Percentiles rank a stretch among this genome's conserved stretches.
phyloP scores from a whole-genome alignment of 1,284 basidiomycete species.

The Sporisorium reilianum region DNA sequence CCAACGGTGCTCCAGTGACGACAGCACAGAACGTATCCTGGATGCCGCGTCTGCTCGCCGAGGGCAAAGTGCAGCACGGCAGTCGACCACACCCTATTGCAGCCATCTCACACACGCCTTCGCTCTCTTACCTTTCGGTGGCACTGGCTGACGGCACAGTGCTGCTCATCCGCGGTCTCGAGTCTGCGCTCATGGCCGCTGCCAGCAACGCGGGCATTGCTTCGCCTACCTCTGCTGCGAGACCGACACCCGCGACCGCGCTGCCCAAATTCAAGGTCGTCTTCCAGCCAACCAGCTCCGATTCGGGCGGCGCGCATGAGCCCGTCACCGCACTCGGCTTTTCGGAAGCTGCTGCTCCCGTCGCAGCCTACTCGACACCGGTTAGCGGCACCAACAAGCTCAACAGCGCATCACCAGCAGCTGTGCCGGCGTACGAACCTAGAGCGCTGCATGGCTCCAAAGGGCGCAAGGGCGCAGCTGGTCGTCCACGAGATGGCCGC shows the following conservation, averaged over 20 bases:
- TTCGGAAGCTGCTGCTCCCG: conserved; percentile 71
- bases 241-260: conserved; percentile 40
- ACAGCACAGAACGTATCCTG: conserved; percentile 18
- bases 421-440: conserved; percentile 28
- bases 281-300: conserved; percentile 46
- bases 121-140: conserved; percentile 86
- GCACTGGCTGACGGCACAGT: conserved; percentile 95
- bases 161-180: conserved; percentile 87
- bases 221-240: neutral
- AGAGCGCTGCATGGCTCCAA: conserved; percentile 35
- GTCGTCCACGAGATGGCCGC: conserved; percentile 32
- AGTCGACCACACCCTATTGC: conserved; percentile 72
- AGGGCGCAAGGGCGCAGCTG: conserved; percentile 39
- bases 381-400: conserved; percentile 1
- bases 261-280: conserved; percentile 68
- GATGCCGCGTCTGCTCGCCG: conserved; percentile 55
- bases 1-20: neutral
- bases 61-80: conserved; percentile 64
- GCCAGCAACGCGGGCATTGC: conserved; percentile 44
- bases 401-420: neutral
- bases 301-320: conserved; percentile 72
- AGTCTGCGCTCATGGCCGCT: conserved; percentile 79
- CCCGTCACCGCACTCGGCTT: conserved; percentile 93
- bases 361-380: neutral
- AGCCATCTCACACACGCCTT: conserved; percentile 81